A percentile compares a stretch with the other conserved stretches of the same genome.
These are phyloP conservation scores for Aureobasidium subglaciale DNA, from an alignment of 2,329 filamentous ascomycete species.

Conservation along the genomic window DNA sequence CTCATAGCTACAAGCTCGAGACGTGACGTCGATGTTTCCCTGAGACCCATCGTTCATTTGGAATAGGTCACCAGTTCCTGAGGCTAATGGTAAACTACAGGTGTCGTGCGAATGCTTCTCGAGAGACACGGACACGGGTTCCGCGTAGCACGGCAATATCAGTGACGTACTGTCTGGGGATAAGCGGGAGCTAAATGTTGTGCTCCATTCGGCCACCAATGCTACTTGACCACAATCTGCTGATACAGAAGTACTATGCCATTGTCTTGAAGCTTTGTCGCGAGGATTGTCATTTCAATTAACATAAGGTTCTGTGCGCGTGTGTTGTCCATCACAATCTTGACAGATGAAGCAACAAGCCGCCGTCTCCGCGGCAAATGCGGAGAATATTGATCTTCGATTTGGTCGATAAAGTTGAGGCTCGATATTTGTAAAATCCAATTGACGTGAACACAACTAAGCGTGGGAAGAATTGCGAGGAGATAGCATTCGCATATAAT, in stretches of 20 bases:
- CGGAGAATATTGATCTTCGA: background rate
- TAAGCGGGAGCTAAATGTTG: background rate
- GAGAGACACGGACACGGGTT: background rate
- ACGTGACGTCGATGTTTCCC: background rate
- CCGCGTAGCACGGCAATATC: background rate
- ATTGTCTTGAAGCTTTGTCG: too few species aligned
- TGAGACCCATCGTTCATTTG: background rate
- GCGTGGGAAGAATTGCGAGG: too few species aligned
- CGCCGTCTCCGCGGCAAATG: background rate
- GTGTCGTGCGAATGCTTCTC: background rate
- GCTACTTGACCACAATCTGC: background rate
- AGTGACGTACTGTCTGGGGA: slow-evolving; percentile 1
- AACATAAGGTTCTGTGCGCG: too few species aligned
- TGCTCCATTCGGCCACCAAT: slow-evolving; percentile 4
- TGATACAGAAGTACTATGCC: background rate
- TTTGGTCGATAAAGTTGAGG: slow-evolving; percentile 3
- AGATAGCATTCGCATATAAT: too few species aligned
- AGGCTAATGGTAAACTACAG: background rate
- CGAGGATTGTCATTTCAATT: too few species aligned
- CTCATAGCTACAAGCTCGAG: background rate
- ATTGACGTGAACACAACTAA: background rate
- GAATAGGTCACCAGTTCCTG: background rate
- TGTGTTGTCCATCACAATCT: too few species aligned
- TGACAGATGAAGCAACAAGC: too few species aligned
- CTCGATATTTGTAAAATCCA: background rate